Evolutionary conservation across 139 green algal genomes (phyloP).

Genomic region (Haematococcus lacustris): DNA sequence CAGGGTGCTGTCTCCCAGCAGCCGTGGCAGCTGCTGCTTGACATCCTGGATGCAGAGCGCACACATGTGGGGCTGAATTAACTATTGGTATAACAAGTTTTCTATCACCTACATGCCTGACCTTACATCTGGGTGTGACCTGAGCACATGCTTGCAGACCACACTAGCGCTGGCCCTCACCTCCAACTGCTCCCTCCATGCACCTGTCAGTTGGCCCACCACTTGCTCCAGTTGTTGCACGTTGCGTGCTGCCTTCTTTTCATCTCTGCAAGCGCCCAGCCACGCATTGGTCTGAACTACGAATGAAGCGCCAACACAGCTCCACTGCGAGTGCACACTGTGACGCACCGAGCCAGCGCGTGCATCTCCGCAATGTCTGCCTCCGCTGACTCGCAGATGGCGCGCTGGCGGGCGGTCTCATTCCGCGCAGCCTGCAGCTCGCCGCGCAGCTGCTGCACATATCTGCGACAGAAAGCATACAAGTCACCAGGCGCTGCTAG

Average conservation of each 20-base stretch:
- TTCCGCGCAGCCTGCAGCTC: slow-evolving; percentile 21
- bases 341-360: too few species aligned
- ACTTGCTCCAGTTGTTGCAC: too few species aligned
- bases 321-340: too few species aligned
- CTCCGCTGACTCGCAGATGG: slow-evolving; percentile 6
- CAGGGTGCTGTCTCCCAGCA: slow-evolving; percentile 25
- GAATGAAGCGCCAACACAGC: too few species aligned
- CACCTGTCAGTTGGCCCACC: neutral
- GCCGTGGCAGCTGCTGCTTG: slow-evolving; percentile 10
- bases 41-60: slow-evolving; percentile 9
- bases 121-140: neutral
- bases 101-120: too few species aligned
- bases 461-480: neutral
- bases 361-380: slow-evolving; percentile 14
- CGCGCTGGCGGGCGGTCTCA: slow-evolving; percentile 8
- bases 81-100: too few species aligned
- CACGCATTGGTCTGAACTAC: too few species aligned
- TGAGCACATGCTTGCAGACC: too few species aligned
- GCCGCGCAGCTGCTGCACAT: slow-evolving; percentile 14
- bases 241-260: too few species aligned
- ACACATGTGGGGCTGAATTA: neutral
- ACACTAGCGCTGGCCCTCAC: too few species aligned
- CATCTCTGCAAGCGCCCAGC: too few species aligned
- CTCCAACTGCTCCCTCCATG: neutral
- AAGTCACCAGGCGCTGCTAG: too few species aligned